phyloP scores from a whole-genome alignment of 2,329 filamentous ascomycete species.

The Chaetomiaceae sp. region DNA sequence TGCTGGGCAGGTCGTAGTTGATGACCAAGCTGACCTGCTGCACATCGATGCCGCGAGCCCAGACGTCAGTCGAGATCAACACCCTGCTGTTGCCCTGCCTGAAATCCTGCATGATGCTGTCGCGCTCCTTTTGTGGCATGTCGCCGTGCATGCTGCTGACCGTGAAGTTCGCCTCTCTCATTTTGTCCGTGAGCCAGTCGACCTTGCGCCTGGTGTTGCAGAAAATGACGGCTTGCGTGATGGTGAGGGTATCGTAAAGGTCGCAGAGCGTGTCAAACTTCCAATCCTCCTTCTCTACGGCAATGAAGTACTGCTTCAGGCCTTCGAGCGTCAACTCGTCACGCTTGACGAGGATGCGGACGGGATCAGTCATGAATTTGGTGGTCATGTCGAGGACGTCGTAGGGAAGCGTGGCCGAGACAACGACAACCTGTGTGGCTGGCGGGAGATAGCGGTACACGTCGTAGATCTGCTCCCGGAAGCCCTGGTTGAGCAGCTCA shows the following conservation, averaged over 20 bases:
- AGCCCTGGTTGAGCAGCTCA: slow-evolving; percentile 79
- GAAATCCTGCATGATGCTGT: slow-evolving; percentile 99
- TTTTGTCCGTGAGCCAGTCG: slow-evolving; percentile 98
- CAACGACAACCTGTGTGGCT: slow-evolving; percentile 96
- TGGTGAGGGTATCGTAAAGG: slow-evolving; percentile 96
- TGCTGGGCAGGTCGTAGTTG: slow-evolving; percentile 97
- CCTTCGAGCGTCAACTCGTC: slow-evolving; percentile 97
- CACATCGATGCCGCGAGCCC: slow-evolving; percentile 97
- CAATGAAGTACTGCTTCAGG: slow-evolving; percentile 98
- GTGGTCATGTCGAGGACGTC: slow-evolving; percentile 99
- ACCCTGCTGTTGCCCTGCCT: slow-evolving; percentile 93
- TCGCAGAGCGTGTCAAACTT: slow-evolving; percentile 99
- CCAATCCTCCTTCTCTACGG: slow-evolving; percentile 99
- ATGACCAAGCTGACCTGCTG: slow-evolving; percentile 98
- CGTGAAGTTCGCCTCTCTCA: slow-evolving; percentile 98
- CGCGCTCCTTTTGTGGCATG: slow-evolving; percentile 97
- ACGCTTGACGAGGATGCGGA: slow-evolving; percentile 95
- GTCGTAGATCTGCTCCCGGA: slow-evolving; percentile 98
- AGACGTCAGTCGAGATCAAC: slow-evolving; percentile 94
- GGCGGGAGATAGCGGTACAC: slow-evolving; percentile 96
- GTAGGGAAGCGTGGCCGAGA: slow-evolving; percentile 93
- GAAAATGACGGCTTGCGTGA: slow-evolving; percentile 98
- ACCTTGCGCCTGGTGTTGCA: slow-evolving; percentile 99
- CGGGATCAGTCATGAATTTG: slow-evolving; percentile 99
- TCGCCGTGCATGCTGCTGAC: slow-evolving; percentile 99